Base-by-base conservation (phyloP, 129 eudicot species). In the Tagetes erecta region DNA sequence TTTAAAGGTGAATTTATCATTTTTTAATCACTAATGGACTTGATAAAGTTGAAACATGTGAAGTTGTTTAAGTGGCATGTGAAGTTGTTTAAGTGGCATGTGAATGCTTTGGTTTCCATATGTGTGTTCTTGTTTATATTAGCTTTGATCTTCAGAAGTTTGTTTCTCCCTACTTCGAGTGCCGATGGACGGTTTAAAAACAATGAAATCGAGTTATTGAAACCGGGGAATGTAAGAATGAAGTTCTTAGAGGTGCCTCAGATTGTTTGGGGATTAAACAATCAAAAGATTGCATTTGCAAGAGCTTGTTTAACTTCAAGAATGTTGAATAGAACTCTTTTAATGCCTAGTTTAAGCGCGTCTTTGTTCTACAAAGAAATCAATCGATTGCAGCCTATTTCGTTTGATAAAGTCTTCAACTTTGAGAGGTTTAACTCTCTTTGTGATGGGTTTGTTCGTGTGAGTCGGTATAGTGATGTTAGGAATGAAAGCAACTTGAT, bases 271-370 rank as follows among this genome's bases (percentile, higher is more conserved):
- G 99, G 99, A 33, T 83, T 94, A 72, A 94, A 94, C 80, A 94
- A 94, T 73, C 99, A 94, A 67, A 94, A 94, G 58, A 94, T 94
- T 50, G 99, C 99, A 1, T 91, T 94, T 73, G 99, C 99, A 3
- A 83, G 99, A 89, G 96, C 97, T 72, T 94, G 99, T 68, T 81
- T 94, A 56, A 91, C 99, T 31, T 97, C 99, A 41, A 79, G 93
- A 74, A 78, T 80, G 87, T 82, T 94, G 34, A 94, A 91, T 51
- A 75, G 99, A 37, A 85, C 97, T 1, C 90, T 94, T 67, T 71
- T 94, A 82, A 86, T 91, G 99, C 99, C 99, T 20, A 94, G 93
- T 70, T 75, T 94, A 67, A 91, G 97, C 58, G 99, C 99, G 8
- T 91, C 97, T 0, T 72, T 94, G 71, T 94, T 94, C 64, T 94